A percentile compares a stretch with the other conserved stretches of the same genome.
phyloP scores from a whole-genome alignment of 2,329 filamentous ascomycete genomes.

The Lasiodiplodia hormozganensis region DNA sequence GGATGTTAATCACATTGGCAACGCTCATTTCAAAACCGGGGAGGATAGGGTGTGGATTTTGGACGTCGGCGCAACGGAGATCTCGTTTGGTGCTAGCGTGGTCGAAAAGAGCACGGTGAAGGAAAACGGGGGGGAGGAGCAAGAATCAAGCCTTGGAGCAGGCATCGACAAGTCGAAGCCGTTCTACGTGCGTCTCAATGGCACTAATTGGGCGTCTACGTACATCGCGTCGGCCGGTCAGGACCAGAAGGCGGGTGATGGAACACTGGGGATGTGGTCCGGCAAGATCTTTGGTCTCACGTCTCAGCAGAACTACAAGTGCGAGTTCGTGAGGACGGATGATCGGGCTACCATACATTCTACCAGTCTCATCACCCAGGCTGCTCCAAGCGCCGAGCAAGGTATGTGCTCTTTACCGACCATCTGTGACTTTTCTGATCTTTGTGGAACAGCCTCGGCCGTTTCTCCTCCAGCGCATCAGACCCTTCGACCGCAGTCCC shows the following conservation, averaged over 20 bases:
- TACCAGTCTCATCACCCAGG: slow-evolving; percentile 73
- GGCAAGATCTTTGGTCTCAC: slow-evolving; percentile 73
- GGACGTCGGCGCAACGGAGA: slow-evolving; percentile 78
- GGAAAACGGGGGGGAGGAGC: slow-evolving; percentile 45
- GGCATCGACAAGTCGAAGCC: slow-evolving; percentile 74
- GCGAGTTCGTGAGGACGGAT: slow-evolving; percentile 75
- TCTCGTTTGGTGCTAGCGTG: slow-evolving; percentile 66
- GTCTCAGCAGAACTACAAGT: slow-evolving; percentile 77
- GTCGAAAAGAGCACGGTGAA: slow-evolving; percentile 39
- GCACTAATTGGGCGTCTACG: slow-evolving; percentile 79
- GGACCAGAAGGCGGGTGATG: slow-evolving; percentile 52
- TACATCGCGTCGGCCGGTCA: slow-evolving; percentile 66
- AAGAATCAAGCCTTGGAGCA: slow-evolving; percentile 47
- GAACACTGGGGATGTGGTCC: slow-evolving; percentile 66
- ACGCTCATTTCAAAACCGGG: slow-evolving; percentile 73
- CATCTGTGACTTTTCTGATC: slow-evolving; percentile 14
- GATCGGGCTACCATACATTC: slow-evolving; percentile 73
- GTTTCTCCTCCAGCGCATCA: slow-evolving; percentile 62
- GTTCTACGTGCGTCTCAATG: slow-evolving; percentile 80
- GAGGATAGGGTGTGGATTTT: slow-evolving; percentile 81
- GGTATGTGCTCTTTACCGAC: slow-evolving; percentile 43
- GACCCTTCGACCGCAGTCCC: slow-evolving; percentile 75
- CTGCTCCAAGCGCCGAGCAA: slow-evolving; percentile 65
- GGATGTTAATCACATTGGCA: slow-evolving; percentile 78
- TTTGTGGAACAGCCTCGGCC: slow-evolving; percentile 32